Evolutionary conservation across 2,329 filamentous ascomycete genomes (phyloP).

Genomic region (Botrytis aclada): DNA sequence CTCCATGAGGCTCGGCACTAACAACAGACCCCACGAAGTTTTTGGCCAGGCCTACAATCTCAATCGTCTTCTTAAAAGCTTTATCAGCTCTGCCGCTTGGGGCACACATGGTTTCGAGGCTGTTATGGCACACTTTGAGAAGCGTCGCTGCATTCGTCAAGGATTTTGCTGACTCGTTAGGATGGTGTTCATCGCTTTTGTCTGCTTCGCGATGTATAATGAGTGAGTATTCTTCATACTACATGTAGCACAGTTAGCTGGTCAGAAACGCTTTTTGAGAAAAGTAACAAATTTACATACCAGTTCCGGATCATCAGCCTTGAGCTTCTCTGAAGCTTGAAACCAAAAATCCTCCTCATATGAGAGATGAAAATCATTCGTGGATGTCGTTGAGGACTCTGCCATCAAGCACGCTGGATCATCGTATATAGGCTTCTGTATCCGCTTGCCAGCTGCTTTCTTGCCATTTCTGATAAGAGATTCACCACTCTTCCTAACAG

Average conservation of each 20-base stretch:
- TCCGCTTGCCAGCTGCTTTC: not conserved
- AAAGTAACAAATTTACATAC: not conserved
- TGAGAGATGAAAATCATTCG: not conserved
- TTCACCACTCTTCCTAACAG: not conserved
- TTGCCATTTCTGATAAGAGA: not conserved
- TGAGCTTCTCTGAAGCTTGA: not conserved
- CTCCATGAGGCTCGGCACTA: not conserved
- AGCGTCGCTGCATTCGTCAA: not conserved
- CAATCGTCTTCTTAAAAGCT: not conserved
- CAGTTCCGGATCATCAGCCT: not conserved
- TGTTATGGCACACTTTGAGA: not conserved
- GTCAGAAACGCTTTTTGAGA: not conserved
- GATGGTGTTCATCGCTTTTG: not conserved
- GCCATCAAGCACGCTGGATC: not conserved
- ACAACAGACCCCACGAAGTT: not conserved
- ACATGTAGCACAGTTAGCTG: not conserved
- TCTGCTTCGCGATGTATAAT: not conserved
- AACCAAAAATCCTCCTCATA: not conserved
- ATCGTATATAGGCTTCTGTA: not conserved
- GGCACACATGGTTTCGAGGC: not conserved
- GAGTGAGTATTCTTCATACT: not conserved
- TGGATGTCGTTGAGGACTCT: not conserved
- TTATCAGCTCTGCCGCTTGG: not conserved
- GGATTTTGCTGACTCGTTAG: not conserved
- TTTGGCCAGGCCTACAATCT: not conserved